Conservation (phyloP, 371 early-diverging fungal species). For the Dentiscutata heterogama region DNA sequence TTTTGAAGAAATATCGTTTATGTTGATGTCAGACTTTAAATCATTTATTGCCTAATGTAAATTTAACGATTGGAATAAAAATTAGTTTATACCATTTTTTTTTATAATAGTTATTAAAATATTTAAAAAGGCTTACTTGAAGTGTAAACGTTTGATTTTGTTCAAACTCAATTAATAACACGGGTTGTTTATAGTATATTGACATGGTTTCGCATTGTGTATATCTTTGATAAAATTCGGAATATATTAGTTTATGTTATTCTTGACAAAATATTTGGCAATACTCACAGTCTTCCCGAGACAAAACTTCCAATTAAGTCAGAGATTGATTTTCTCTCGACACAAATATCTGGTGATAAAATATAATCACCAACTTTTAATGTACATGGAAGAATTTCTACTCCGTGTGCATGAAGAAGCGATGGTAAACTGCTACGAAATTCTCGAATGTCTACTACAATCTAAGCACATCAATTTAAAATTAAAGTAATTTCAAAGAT, state of each 20-base stretch:
- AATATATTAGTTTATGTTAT: not conserved
- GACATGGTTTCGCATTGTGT: slow-evolving; percentile 94
- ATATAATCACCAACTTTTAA: slow-evolving; percentile 97
- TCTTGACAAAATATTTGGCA: not conserved
- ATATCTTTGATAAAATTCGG: slow-evolving; percentile 61
- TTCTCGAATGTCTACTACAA: slow-evolving; percentile 96
- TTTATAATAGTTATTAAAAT: not conserved
- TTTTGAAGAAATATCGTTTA: slow-evolving; percentile 75
- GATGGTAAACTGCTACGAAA: slow-evolving; percentile 94
- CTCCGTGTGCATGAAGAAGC: slow-evolving; percentile 83
- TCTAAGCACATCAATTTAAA: slow-evolving; percentile 44
- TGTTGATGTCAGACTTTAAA: slow-evolving; percentile 64
- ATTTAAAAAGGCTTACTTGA: slow-evolving; percentile 52
- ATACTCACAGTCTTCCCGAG: slow-evolving; percentile 85
- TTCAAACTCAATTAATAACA: slow-evolving; percentile 96
- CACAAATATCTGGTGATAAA: slow-evolving; percentile 85
- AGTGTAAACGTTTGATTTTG: slow-evolving; percentile 84
- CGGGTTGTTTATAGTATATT: slow-evolving; percentile 80
- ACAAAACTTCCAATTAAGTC: slow-evolving; percentile 90
- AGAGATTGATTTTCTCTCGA: slow-evolving; percentile 94
- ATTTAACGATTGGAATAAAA: not conserved
- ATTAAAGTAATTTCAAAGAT: not conserved
- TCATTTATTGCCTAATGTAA: slow-evolving; percentile 48
- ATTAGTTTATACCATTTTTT: too few relatives aligned
- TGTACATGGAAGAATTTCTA: slow-evolving; percentile 85